A percentile compares a stretch with the other conserved stretches of the same genome.
These are phyloP conservation scores for Aspergillus sp. DNA, from an alignment of 2,329 filamentous ascomycete genomes.

Conservation along the genomic window DNA sequence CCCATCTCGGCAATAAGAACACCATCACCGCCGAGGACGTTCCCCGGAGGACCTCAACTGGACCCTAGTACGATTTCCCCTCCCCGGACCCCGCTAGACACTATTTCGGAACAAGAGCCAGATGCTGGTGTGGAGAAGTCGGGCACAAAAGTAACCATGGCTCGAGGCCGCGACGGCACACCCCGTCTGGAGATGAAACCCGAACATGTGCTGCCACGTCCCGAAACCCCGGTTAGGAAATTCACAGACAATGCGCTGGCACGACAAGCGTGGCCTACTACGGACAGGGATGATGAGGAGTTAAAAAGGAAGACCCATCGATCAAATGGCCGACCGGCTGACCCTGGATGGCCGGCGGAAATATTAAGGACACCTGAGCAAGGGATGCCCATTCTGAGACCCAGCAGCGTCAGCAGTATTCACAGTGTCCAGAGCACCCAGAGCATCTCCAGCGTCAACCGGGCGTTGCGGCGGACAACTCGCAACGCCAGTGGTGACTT, in stretches of 20 bases:
- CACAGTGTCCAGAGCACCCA: constrained; percentile 29
- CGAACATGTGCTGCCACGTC: constrained; percentile 31
- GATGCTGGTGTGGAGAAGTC: constrained; percentile 29
- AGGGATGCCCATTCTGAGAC: constrained; percentile 23
- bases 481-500: constrained; percentile 71
- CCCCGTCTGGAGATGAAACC: constrained; percentile 37
- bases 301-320: constrained; percentile 21
- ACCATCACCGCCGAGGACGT: constrained; percentile 26
- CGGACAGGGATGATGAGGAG: constrained; percentile 17
- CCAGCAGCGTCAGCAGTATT: constrained; percentile 51
- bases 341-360: background rate
- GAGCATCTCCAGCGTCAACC: constrained; percentile 46
- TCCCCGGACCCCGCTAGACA: constrained; percentile 41
- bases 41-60: constrained; percentile 29
- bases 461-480: constrained; percentile 64
- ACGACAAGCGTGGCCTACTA: constrained; percentile 26
- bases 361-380: constrained; percentile 32
- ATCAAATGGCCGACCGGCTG: constrained; percentile 9
- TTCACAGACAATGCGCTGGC: constrained; percentile 29
- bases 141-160: constrained; percentile 37
- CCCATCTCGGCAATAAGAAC: constrained; percentile 10
- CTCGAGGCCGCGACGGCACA: constrained; percentile 16
- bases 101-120: constrained; percentile 49
- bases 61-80: constrained; percentile 26
- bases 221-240: constrained; percentile 25